These are phyloP conservation scores for Stenogyne calaminthoides DNA, from an alignment of 305 asterid species.

Conservation along the genomic window DNA sequence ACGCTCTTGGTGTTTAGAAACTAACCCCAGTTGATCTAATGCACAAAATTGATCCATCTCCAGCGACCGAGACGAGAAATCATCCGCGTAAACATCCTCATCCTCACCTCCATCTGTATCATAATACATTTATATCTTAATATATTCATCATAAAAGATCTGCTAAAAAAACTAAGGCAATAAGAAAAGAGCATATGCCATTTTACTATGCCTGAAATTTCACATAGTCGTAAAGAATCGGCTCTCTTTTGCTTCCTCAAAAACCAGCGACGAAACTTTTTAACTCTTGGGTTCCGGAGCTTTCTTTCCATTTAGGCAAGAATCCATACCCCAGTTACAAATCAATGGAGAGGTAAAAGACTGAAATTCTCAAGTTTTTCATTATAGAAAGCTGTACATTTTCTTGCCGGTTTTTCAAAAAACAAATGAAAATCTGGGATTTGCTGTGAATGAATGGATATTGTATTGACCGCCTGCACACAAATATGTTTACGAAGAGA, in stretches of 20 bases:
- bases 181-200: neutral
- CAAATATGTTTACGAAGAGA: constrained; percentile 38
- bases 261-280: constrained; percentile 65
- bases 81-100: constrained; percentile 40
- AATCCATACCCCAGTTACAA: constrained; percentile 37
- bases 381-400: constrained; percentile 18
- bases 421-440: constrained; percentile 22
- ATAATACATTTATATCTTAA: neutral
- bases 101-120: constrained; percentile 53
- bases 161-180: neutral
- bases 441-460: constrained; percentile 27
- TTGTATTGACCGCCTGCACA: constrained; percentile 50
- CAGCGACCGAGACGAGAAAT: constrained; percentile 29
- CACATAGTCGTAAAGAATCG: constrained; percentile 39
- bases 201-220: constrained; percentile 64
- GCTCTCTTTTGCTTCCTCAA: constrained; percentile 57
- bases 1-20: constrained; percentile 14
- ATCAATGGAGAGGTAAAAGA: constrained; percentile 16
- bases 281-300: constrained; percentile 40
- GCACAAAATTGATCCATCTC: constrained; percentile 51
- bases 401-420: constrained; percentile 11
- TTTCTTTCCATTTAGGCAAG: constrained; percentile 52
- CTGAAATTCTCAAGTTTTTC: constrained; percentile 19
- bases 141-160: neutral
- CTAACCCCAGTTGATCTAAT: constrained; percentile 62